These are phyloP conservation scores for Apostasia ramifera DNA, from an alignment of 106 monocot species.

Conservation along the genomic window DNA sequence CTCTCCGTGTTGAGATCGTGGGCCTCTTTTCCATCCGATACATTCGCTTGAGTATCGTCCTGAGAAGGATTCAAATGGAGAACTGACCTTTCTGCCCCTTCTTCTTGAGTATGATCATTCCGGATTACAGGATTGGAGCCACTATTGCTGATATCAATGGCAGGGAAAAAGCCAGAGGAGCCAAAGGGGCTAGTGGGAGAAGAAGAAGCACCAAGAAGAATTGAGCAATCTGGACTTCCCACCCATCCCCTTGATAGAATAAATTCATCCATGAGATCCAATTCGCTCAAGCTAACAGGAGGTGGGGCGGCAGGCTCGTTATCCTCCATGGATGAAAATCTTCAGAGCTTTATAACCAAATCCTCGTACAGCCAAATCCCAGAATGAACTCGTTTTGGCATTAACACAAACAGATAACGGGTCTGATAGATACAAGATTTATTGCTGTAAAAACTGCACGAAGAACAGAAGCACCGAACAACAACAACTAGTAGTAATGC, in stretches of 20 bases:
- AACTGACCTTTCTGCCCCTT: conserved; percentile 6
- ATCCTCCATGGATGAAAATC: not conserved
- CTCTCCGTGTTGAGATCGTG: not conserved
- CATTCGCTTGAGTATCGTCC: not conserved
- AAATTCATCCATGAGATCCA: conserved; percentile 32
- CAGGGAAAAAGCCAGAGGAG: conserved; percentile 11
- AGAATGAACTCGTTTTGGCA: not conserved
- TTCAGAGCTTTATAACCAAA: not conserved
- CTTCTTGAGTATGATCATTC: conserved; percentile 5
- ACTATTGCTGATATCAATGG: conserved; percentile 1
- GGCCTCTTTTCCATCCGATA: not conserved
- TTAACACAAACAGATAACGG: not conserved
- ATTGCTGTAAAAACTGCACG: too few relatives aligned
- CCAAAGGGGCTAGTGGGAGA: conserved; percentile 8
- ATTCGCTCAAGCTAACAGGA: conserved; percentile 4
- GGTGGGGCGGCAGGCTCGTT: not conserved
- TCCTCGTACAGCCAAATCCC: not conserved
- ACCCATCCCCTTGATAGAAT: conserved; percentile 7
- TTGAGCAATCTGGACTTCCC: conserved; percentile 7
- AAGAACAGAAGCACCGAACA: too few relatives aligned
- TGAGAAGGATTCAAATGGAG: not conserved
- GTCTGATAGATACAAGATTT: not conserved
- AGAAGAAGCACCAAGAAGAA: conserved; percentile 1
- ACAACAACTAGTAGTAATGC: too few relatives aligned
- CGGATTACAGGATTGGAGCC: not conserved